These are phyloP conservation scores for Trichoderma afroharzianum DNA, from an alignment of 2,329 filamentous ascomycete genomes.

Conservation along the genomic window DNA sequence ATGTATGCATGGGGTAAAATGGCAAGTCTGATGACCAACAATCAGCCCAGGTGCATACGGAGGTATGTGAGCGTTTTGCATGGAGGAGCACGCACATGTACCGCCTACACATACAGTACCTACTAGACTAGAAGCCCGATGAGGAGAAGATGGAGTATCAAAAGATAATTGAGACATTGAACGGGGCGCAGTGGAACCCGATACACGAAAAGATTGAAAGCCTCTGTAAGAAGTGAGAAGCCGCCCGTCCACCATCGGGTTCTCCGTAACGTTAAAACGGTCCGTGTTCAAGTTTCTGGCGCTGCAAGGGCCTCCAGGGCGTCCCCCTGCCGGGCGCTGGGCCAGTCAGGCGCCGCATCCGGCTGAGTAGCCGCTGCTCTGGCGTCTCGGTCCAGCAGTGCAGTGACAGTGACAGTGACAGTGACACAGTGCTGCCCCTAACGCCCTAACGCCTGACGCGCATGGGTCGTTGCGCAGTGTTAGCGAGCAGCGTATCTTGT, in stretches of 20 bases:
- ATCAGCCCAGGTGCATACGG: neutral
- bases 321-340: neutral
- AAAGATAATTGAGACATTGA: neutral
- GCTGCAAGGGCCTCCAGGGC: constrained; percentile 4
- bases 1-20: neutral
- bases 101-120: neutral
- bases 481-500: constrained; percentile 6
- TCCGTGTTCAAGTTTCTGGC: neutral
- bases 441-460: constrained; percentile 15
- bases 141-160: neutral
- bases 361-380: neutral
- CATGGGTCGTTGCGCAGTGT: constrained; percentile 8
- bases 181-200: neutral
- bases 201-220: neutral
- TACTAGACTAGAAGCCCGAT: neutral
- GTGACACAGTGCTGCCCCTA: constrained; percentile 5
- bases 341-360: constrained; percentile 4
- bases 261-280: constrained; percentile 1
- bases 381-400: neutral
- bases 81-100: neutral
- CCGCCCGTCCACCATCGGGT: neutral
- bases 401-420: neutral
- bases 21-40: constrained; percentile 8
- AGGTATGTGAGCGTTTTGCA: neutral
- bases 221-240: neutral